phyloP scores from a whole-genome alignment of 345 rosid species.

The Salix purpurea region DNA sequence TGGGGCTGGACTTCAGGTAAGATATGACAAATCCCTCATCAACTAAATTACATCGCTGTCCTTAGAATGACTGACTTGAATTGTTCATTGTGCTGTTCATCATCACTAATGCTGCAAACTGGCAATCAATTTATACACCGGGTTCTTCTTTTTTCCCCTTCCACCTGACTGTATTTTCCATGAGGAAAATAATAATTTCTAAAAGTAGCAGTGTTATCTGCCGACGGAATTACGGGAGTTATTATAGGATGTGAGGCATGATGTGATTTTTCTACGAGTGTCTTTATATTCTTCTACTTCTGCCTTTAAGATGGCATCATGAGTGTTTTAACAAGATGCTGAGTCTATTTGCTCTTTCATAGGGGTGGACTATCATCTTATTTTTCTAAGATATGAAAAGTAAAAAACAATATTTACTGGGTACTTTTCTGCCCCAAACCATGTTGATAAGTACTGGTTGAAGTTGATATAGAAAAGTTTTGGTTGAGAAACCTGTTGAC shows the following conservation, averaged over 20 bases:
- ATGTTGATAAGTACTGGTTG: background rate
- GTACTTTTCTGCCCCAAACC: background rate
- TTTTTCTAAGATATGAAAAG: background rate
- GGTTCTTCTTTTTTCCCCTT: background rate
- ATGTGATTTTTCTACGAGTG: too few species aligned
- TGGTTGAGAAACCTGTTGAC: background rate
- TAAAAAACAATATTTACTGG: background rate
- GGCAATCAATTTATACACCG: background rate
- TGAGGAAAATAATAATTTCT: background rate
- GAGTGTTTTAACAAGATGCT: background rate
- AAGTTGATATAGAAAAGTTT: background rate
- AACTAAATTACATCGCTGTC: background rate
- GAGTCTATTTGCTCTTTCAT: background rate
- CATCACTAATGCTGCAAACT: background rate
- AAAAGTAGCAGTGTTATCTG: background rate
- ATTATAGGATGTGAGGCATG: too few species aligned
- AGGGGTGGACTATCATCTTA: background rate
- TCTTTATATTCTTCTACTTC: too few species aligned
- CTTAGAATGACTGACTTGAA: background rate
- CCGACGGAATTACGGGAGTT: too few species aligned
- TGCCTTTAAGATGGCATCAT: background rate
- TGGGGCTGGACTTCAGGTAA: constrained; percentile 98
- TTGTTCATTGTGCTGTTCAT: background rate
- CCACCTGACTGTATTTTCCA: background rate
- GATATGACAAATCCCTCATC: background rate